Base-by-base conservation (phyloP, 2,329 filamentous ascomycete genomes). In the Pseudopyricularia javanii region DNA sequence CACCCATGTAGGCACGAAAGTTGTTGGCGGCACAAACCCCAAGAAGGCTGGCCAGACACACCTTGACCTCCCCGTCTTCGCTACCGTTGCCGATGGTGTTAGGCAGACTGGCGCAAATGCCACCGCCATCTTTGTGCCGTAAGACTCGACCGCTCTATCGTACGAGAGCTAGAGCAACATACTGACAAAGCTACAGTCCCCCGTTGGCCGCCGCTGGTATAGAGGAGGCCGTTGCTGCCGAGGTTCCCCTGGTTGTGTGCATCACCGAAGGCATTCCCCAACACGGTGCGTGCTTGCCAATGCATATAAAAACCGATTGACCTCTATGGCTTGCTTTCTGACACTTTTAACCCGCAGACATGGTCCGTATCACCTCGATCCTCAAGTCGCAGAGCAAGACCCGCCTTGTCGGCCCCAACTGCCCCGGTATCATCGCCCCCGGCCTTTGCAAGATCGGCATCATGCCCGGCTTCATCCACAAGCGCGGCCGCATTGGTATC, bases 391-490 rank as follows among this genome's bases (percentile, higher is more conserved):
- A 98, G 76, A 84, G 76, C 78, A 97, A 97, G 82, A 96, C 91
- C 61, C 87, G 93, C 68, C 81, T 98, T 65, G 90, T 97, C 57
- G 91, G 91, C 61, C 91, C 91, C 66, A 98, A 97, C 79, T 98
- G 93, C 79, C 93, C 93, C 59, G 93, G 91, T 70, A 91, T 97
- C 74, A 97, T 97, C 72, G 91, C 79, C 53, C 81, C 82, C 56
- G 93, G 91, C 64, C 91, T 95, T 82, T 98, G 93, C 83, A 98
- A 98, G 79, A 97, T 98, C 67, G 93, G 93, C 68, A 98, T 98
- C 76, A 97, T 98, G 93, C 89, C 93, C 59, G 93, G 93, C 65
- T 96, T 97, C 80, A 97, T 98, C 76, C 93, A 98, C 84, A 97
- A 97, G 83, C 89, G 91, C 72, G 93, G 93, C 64, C 91, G 93